Evolutionary conservation across 805 yeast species (phyloP).

Genomic region (Kurtzmaniella fragi): DNA sequence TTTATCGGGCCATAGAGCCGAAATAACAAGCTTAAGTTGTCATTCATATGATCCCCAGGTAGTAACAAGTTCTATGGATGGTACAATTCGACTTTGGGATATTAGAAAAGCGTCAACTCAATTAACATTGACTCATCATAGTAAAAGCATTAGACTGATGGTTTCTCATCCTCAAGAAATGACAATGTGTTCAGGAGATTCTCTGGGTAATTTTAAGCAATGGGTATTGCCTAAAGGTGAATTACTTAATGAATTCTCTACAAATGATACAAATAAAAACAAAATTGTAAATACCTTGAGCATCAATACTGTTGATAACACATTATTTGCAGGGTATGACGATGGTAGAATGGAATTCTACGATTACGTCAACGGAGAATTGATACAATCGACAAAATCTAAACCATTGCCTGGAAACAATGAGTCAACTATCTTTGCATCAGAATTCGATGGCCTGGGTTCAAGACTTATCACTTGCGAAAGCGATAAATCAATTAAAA

Average conservation of each 20-base stretch:
- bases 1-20: conserved; percentile 74
- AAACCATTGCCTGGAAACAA: conserved; percentile 66
- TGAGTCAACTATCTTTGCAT: conserved; percentile 63
- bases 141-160: conserved; percentile 73
- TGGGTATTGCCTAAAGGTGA: conserved; percentile 81
- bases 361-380: conserved; percentile 70
- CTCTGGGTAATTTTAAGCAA: conserved; percentile 69
- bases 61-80: conserved; percentile 76
- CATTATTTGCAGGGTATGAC: conserved; percentile 78
- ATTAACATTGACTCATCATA: conserved; percentile 77
- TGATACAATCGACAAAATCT: conserved; percentile 51
- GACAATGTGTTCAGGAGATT: conserved; percentile 75
- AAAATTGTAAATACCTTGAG: conserved; percentile 64
- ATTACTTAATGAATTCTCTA: conserved; percentile 53
- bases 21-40: conserved; percentile 64
- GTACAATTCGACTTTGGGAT: conserved; percentile 89
- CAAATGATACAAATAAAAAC: conserved; percentile 29
- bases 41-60: conserved; percentile 81
- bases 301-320: conserved; percentile 54
- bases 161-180: conserved; percentile 62
- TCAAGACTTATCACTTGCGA: conserved; percentile 79
- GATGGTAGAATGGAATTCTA: conserved; percentile 73
- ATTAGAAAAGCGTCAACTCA: conserved; percentile 69
- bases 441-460: conserved; percentile 77
- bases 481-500: conserved; percentile 79